phyloP scores from a whole-genome alignment of 192 early-diverging fungal species.

The Allomyces macrogynus region DNA sequence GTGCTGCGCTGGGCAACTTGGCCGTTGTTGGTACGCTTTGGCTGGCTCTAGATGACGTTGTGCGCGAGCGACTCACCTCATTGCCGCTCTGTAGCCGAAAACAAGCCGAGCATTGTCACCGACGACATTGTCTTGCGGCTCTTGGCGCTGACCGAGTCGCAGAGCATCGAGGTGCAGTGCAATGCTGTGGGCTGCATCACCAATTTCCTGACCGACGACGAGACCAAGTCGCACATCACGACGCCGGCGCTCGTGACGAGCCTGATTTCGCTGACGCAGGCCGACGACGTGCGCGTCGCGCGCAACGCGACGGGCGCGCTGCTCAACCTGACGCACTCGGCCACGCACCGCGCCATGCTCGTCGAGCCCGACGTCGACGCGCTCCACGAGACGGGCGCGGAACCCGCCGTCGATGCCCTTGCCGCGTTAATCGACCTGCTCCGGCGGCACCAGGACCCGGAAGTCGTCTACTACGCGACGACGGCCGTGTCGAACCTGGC shows the following conservation, averaged over 20 bases:
- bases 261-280: constrained; percentile 50
- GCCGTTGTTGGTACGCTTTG: constrained; percentile 44
- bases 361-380: constrained; percentile 18
- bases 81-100: constrained; percentile 33
- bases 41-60: not conserved
- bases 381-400: constrained; percentile 62
- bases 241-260: constrained; percentile 58
- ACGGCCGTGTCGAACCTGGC: constrained; percentile 79
- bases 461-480: constrained; percentile 77
- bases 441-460: constrained; percentile 42
- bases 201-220: constrained; percentile 71
- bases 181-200: constrained; percentile 90
- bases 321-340: constrained; percentile 78
- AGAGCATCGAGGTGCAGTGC: constrained; percentile 75
- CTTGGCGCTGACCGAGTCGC: constrained; percentile 64
- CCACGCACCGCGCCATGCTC: constrained; percentile 7
- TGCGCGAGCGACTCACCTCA: not conserved
- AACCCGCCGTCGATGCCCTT: constrained; percentile 41
- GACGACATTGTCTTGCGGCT: constrained; percentile 65
- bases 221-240: constrained; percentile 75
- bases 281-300: constrained; percentile 65
- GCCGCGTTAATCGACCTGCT: constrained; percentile 62
- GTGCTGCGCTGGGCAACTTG: constrained; percentile 75
- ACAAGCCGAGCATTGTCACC: constrained; percentile 67
- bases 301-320: constrained; percentile 78